A percentile compares a stretch with the other conserved stretches of the same genome.
phyloP scores from a whole-genome alignment of 371 early-diverging fungal species.

The Mortierella sp. region DNA sequence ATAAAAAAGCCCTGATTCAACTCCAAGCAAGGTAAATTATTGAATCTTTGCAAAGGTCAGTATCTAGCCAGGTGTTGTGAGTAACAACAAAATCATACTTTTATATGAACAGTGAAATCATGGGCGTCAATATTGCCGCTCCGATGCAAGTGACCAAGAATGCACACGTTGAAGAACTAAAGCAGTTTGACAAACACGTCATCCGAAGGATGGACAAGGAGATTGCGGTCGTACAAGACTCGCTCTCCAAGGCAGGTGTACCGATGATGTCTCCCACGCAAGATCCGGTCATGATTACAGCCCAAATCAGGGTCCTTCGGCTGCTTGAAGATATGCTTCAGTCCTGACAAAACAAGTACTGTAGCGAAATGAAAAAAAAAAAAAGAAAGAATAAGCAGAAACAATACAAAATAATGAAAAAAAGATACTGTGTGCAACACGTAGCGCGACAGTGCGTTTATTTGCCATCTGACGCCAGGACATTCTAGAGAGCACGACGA shows the following conservation, averaged over 20 bases:
- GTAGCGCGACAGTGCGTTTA: too few relatives aligned
- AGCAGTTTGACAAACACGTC: conserved; percentile 37
- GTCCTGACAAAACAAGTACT: background rate
- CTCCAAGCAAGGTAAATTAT: conserved; percentile 46
- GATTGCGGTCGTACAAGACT: conserved; percentile 17
- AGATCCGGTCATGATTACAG: conserved; percentile 25
- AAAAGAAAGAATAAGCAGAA: too few relatives aligned
- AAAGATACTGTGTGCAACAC: too few relatives aligned
- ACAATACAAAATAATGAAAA: too few relatives aligned
- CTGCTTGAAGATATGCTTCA: conserved; percentile 46
- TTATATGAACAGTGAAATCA: conserved; percentile 30
- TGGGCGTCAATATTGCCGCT: conserved; percentile 29
- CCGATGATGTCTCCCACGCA: conserved; percentile 29
- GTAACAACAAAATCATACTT: background rate
- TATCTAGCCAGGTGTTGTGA: background rate
- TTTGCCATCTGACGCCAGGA: too few relatives aligned
- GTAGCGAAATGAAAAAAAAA: background rate
- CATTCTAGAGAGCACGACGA: too few relatives aligned
- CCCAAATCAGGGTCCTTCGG: conserved; percentile 44
- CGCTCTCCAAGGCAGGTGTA: conserved; percentile 18
- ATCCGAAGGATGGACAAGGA: conserved; percentile 26
- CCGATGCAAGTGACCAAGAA: conserved; percentile 16
- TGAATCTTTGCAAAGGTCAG: too few relatives aligned
- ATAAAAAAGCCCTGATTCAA: conserved; percentile 29
- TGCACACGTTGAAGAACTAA: conserved; percentile 24